phyloP scores from a whole-genome alignment of 2,329 filamentous ascomycete species.

The Grosmannia huntii region DNA sequence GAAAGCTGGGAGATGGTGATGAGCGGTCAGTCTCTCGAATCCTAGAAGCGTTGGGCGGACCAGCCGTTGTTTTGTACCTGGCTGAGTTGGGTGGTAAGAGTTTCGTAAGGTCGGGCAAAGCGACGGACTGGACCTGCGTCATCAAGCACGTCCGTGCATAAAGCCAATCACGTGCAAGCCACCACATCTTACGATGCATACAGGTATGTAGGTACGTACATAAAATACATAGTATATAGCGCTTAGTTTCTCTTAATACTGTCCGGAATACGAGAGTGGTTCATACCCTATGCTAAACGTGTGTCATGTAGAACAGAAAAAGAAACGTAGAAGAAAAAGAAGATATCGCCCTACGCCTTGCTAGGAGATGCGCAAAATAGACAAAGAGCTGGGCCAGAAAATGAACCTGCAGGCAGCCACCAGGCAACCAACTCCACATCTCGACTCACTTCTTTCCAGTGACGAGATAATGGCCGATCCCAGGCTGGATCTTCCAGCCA shows the following conservation, averaged over 20 bases:
- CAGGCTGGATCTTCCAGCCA: constrained; percentile 70
- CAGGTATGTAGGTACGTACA: too few relatives aligned
- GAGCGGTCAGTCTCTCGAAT: background rate
- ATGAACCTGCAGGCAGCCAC: background rate
- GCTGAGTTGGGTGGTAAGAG: background rate
- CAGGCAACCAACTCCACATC: background rate
- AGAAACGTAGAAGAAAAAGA: background rate
- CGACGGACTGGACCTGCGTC: background rate
- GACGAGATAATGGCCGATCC: constrained; percentile 58
- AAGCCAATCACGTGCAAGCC: too few relatives aligned
- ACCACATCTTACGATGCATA: too few relatives aligned
- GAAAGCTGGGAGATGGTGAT: background rate
- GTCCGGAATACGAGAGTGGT: too few relatives aligned
- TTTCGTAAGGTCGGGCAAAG: background rate
- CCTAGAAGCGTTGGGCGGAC: background rate
- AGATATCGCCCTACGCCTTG: background rate
- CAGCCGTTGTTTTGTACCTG: background rate
- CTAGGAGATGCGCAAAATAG: background rate
- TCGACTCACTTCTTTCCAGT: constrained; percentile 34
- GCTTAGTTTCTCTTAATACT: too few relatives aligned
- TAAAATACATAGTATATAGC: too few relatives aligned
- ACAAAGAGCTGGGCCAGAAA: background rate
- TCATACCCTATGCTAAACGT: background rate
- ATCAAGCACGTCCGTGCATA: background rate
- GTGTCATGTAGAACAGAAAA: background rate